Percentiles rank a stretch among this genome's conserved stretches.
Evolutionary conservation across 78 protist species (phyloP).

Genomic region (Dictyostelium brefeldianum): DNA sequence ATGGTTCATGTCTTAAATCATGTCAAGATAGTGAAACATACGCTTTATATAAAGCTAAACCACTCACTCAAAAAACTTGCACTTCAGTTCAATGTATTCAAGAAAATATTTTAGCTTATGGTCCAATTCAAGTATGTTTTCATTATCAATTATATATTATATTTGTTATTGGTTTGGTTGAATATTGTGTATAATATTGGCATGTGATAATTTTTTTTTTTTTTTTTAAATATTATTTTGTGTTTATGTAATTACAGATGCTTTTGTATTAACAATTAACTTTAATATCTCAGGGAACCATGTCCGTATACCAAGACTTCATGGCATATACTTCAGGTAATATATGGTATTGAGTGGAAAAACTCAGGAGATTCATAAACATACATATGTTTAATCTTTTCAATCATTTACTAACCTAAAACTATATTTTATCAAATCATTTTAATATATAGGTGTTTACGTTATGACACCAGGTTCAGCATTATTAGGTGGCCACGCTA

Average conservation of each 20-base stretch:
- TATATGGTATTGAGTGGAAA: no score
- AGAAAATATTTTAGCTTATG: constrained; percentile 13
- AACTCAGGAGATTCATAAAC: no score
- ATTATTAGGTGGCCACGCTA: constrained; percentile 81
- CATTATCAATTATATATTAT: no score
- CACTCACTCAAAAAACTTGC: constrained; percentile 39
- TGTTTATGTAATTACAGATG: no score
- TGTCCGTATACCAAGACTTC: constrained; percentile 61
- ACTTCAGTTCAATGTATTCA: constrained; percentile 48
- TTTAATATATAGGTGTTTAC: constrained; percentile 68
- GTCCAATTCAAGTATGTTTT: constrained; percentile 24
- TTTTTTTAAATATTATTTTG: no score
- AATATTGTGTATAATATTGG: no score
- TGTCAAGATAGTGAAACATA: constrained; percentile 50
- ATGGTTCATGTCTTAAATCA: constrained; percentile 16
- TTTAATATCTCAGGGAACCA: constrained; percentile 23
- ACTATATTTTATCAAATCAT: not conserved
- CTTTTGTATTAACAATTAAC: no score
- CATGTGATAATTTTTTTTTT: no score
- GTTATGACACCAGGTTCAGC: not conserved
- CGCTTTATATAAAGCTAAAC: constrained; percentile 28
- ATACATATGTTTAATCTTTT: no score
- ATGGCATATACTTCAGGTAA: not conserved
- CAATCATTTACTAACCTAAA: not conserved
- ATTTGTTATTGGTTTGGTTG: no score